Base-by-base conservation (phyloP, 2,329 filamentous ascomycete genomes). In the Talaromyces sp. region DNA sequence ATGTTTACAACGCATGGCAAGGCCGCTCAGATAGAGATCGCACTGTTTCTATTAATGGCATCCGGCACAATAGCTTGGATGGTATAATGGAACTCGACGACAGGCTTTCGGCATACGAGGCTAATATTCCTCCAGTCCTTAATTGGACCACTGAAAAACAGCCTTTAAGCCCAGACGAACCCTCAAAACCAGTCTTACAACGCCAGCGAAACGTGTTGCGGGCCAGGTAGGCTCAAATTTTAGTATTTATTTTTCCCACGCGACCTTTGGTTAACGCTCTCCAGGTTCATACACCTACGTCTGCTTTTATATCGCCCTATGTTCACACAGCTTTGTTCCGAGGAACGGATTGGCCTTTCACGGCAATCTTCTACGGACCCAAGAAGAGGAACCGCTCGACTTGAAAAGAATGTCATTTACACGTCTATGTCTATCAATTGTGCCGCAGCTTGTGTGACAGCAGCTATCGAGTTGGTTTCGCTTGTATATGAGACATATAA, bases 221-320 rank as follows among this genome's bases (percentile, higher is more conserved):
- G 36, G 60, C 64, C 33, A 61, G 66, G 67, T 69, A 8, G n/a
- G 40, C 10, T 10, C 6, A 5, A 58, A 20, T 9, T 13, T 17
- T 19, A n/a, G 19, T 39, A 7, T 3, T 39, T 39, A 14, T 40
- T 14, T 9, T 11, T 2, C 10, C 19, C 14, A 9, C 10, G 4
- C n/a, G 9, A 9, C 13, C 16, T 27, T 9, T 43, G 30, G 4
- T 33, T 49, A 7, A 55, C 11, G 5, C 14, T 9, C 32, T 5
- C 7, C n/a, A 70, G 70, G 56, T 71, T 65, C 39, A 57, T 70
- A 1, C 64, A 73, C 49, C 58, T 71, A n/a, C 65, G 60, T 6
- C 62, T 72, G 7, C 60, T 71, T 1, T 63, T 73, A 11, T 70
- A 70, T 52, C 64, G 70, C 5, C 68, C 69, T 0, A 68, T 70